Percentiles rank a stretch among this genome's conserved stretches.
These are phyloP conservation scores for Quercus cerris DNA, from an alignment of 306 rosid species.

Conservation along the genomic window DNA sequence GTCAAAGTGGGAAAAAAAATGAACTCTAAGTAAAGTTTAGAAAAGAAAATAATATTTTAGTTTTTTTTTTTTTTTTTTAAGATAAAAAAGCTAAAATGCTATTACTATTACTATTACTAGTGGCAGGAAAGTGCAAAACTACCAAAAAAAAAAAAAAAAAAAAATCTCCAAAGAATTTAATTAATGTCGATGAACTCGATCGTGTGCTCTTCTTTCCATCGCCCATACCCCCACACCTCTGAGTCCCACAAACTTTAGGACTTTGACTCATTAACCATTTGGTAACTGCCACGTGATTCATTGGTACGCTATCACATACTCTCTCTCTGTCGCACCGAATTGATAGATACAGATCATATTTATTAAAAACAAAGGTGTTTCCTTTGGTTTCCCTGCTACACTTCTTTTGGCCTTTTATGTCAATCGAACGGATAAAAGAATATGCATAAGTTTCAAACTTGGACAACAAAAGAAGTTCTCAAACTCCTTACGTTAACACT, in stretches of 20 bases:
- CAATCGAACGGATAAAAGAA: slow-evolving; percentile 2
- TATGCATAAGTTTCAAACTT: slow-evolving; percentile 29
- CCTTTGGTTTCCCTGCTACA: slow-evolving; percentile 63
- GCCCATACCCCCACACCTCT: neutral
- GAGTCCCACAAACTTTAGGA: too few relatives aligned
- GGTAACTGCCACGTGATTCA: slow-evolving; percentile 50
- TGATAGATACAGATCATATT: slow-evolving; percentile 6
- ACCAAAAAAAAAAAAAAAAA: too few relatives aligned
- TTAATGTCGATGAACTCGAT: too few relatives aligned
- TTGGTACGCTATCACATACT: neutral
- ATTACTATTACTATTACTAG: too few relatives aligned
- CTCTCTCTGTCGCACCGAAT: slow-evolving; percentile 13
- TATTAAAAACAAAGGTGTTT: slow-evolving; percentile 3
- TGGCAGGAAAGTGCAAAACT: too few relatives aligned
- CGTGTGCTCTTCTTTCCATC: neutral
- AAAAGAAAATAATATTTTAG: too few relatives aligned
- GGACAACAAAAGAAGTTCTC: slow-evolving; percentile 28
- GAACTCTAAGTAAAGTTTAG: too few relatives aligned
- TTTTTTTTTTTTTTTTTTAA: too few relatives aligned
- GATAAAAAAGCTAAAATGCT: too few relatives aligned
- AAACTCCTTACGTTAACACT: neutral
- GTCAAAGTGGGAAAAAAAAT: too few relatives aligned
- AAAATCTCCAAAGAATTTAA: too few relatives aligned
- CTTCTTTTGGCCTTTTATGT: slow-evolving; percentile 45
- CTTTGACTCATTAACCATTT: slow-evolving; percentile 15